Conservation (phyloP, 192 early-diverging fungal species). For the Chytriomyces sp. region DNA sequence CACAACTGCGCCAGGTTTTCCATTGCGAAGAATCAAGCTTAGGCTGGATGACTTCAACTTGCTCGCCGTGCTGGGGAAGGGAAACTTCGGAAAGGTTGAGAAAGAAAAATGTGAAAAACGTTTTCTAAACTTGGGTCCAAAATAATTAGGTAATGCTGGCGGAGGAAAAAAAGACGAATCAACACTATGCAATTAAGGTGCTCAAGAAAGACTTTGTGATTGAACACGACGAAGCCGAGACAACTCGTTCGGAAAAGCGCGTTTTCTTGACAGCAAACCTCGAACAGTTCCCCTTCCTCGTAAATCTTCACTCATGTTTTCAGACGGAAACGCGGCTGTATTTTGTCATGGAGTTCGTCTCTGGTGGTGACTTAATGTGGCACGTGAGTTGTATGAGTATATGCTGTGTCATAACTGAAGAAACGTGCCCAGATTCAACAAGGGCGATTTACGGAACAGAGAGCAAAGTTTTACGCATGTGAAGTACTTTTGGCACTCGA, state of each 20-base stretch:
- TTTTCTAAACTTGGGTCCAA: neutral
- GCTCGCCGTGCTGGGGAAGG: constrained; percentile 93
- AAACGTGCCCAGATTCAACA: no score
- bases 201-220: constrained; percentile 98
- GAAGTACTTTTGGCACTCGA: constrained; percentile 93
- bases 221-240: constrained; percentile 96
- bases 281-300: no score
- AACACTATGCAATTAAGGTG: constrained; percentile 96
- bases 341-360: no score
- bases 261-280: constrained; percentile 90
- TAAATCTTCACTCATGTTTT: no score
- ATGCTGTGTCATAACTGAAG: constrained; percentile 99
- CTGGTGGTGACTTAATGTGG: constrained; percentile 97
- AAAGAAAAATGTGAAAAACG: no score
- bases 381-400: constrained; percentile 96
- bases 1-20: neutral
- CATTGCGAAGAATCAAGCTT: neutral
- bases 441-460: constrained; percentile 83
- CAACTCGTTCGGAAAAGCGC: constrained; percentile 91
- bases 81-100: constrained; percentile 94
- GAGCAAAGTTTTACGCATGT: constrained; percentile 95
- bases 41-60: constrained; percentile 90
- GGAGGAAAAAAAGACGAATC: constrained; percentile 81
- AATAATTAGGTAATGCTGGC: constrained; percentile 98
- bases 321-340: no score